phyloP scores from a whole-genome alignment of 2,329 filamentous ascomycete genomes.

The Pseudogymnoascus sp. region DNA sequence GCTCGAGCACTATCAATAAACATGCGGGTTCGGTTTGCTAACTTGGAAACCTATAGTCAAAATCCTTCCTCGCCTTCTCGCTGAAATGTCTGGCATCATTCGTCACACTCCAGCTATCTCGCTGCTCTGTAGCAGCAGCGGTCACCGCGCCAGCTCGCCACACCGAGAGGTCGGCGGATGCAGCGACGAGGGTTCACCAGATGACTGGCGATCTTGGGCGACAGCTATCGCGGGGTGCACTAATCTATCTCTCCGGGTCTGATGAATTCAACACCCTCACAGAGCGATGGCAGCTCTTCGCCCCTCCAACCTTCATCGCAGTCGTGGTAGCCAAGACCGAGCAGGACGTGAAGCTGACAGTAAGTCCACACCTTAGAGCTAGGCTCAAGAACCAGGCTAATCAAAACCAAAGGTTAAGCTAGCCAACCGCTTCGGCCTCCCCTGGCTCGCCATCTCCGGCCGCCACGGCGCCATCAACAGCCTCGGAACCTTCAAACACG shows the following conservation, averaged over 20 bases:
- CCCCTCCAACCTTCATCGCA: neutral
- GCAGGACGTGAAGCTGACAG: constrained; percentile 7
- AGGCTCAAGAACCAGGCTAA: neutral
- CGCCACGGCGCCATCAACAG: neutral
- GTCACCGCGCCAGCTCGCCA: neutral
- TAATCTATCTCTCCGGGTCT: neutral
- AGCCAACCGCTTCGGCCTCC: neutral
- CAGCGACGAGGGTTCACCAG: neutral
- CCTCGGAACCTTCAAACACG: neutral
- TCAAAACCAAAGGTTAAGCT: neutral
- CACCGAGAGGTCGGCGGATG: neutral
- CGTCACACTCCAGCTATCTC: neutral
- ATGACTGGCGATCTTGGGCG: neutral
- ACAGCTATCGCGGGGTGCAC: neutral
- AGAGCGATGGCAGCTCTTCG: neutral
- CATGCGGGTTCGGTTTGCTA: neutral
- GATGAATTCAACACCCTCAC: neutral
- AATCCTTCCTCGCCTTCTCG: neutral
- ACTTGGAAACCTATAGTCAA: neutral
- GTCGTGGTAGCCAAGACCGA: constrained; percentile 5
- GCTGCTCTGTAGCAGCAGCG: neutral
- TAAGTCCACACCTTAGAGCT: neutral
- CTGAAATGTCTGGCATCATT: neutral
- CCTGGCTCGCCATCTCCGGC: neutral
- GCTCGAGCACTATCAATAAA: neutral